phyloP scores from a whole-genome alignment of 2,329 filamentous ascomycete species.

The Tolypocladium sp. region DNA sequence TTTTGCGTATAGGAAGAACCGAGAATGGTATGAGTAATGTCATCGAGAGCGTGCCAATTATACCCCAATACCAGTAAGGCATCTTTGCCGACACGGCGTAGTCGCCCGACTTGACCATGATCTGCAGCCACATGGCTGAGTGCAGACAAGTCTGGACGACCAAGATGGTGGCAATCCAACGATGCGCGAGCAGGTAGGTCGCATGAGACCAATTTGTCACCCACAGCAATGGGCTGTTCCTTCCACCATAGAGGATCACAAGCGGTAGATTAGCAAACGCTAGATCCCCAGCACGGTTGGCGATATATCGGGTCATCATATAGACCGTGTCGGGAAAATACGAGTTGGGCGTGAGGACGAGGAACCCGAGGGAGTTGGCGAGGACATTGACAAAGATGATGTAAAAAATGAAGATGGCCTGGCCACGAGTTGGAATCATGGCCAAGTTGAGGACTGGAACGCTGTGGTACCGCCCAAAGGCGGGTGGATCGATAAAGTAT shows the following conservation, averaged over 20 bases:
- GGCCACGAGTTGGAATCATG: constrained; percentile 29
- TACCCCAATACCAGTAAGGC: constrained; percentile 35
- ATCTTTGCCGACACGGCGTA: constrained; percentile 15
- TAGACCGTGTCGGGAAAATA: constrained; percentile 13
- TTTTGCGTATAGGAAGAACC: constrained; percentile 24
- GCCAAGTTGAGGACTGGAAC: constrained; percentile 11
- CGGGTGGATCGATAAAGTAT: constrained; percentile 16
- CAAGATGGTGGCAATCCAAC: constrained; percentile 36
- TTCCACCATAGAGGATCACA: constrained; percentile 31
- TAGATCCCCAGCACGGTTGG: constrained; percentile 30
- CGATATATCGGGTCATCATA: constrained; percentile 24
- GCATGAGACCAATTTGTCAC: constrained; percentile 39
- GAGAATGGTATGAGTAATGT: constrained; percentile 21
- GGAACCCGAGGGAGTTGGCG: constrained; percentile 20
- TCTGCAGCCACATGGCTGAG: constrained; percentile 28
- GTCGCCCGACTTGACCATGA: constrained; percentile 17
- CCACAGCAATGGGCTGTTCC: constrained; percentile 39
- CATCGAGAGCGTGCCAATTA: constrained; percentile 25
- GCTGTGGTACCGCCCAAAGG: constrained; percentile 13
- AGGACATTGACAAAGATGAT: constrained; percentile 28
- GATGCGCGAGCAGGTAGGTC: constrained; percentile 38
- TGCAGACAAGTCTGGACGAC: constrained; percentile 37
- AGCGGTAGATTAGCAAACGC: constrained; percentile 31
- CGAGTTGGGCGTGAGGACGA: constrained; percentile 13
- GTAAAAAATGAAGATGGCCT: constrained; percentile 31